Base-by-base conservation (phyloP, 2,329 filamentous ascomycete genomes). In the Sporothrix euskadiensis region DNA sequence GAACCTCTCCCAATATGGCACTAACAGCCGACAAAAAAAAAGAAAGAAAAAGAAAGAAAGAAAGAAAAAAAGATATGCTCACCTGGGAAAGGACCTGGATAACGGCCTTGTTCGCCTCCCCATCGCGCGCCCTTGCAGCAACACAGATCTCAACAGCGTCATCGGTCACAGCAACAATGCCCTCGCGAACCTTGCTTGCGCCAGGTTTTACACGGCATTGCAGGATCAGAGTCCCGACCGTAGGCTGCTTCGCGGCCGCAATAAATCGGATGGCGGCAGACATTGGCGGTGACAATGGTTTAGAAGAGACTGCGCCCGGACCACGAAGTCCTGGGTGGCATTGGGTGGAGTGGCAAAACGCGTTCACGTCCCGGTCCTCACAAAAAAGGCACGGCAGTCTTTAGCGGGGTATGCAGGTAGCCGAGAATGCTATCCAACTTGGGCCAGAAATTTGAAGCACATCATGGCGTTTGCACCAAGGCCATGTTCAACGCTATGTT, bases 41-140 rank as follows among this genome's bases (percentile, higher is more conserved):
- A 75, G 2, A 2, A 26, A 26, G 2, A 2, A 26, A 26, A 26
- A 2, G 2, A 26, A 26, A 26, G 26, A 26, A 26, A 26, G 26
- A 26, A 26, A 26, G 2, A 19, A 69, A 74, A 39, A 61, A n/a
- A 19, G 3, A 75, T 19, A 1, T 10, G 75, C 81, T 75, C 77
- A 89, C 89, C 78, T 88, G 83, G 75, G 90, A 90, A 72, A 94
- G 82, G 4, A 93, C 81, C 52, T 86, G 83, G 68, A 89, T 81
- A 2, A 92, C 88, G 4, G 91, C 90, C 78, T 87, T 87, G 78
- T 93, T 93, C 5, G 91, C 88, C 78, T 92, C 89, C 16, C 90
- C 90, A 16, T 92, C 89, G 74, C 86, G 85, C 12, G 91, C 85
- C 75, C 87, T 89, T 0, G 90, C 90, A 0, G 90, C 82, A 2